Percentiles rank a stretch among this genome's conserved stretches.
Evolutionary conservation across 441 rosid genomes (phyloP).

Genomic region (Breynia disticha): DNA sequence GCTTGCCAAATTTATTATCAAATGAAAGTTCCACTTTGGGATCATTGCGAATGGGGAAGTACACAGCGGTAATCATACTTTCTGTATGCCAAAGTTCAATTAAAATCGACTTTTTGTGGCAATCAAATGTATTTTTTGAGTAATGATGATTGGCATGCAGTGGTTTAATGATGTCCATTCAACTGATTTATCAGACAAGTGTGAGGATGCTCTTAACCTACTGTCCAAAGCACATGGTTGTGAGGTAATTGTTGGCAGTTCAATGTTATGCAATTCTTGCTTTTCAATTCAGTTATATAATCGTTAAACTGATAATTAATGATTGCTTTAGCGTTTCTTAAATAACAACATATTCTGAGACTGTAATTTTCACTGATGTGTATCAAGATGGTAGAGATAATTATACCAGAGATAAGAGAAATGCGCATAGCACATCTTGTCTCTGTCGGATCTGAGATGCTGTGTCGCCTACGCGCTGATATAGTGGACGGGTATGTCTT

Average conservation of each 20-base stretch:
- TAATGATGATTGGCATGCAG: slow-evolving; percentile 32
- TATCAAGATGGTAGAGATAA: slow-evolving; percentile 61
- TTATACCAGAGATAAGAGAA: slow-evolving; percentile 75
- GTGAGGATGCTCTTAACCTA: slow-evolving; percentile 60
- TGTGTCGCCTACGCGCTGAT: slow-evolving; percentile 38
- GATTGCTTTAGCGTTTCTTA: background rate
- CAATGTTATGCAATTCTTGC: too few species aligned
- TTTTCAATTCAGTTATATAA: background rate
- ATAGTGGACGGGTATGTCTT: slow-evolving; percentile 56
- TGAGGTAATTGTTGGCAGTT: slow-evolving; percentile 35
- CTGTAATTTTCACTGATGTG: slow-evolving; percentile 11
- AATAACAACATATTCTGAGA: slow-evolving; percentile 1
- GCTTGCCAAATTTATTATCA: slow-evolving; percentile 56
- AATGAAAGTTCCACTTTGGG: slow-evolving; percentile 34
- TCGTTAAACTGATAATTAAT: background rate
- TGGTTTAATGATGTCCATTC: slow-evolving; percentile 88
- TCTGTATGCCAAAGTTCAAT: background rate
- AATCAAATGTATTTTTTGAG: slow-evolving; percentile 8
- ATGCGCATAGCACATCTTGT: slow-evolving; percentile 75
- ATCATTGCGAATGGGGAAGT: slow-evolving; percentile 68
- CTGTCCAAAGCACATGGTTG: slow-evolving; percentile 59
- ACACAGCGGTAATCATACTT: slow-evolving; percentile 39
- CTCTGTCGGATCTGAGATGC: slow-evolving; percentile 54
- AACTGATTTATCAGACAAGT: slow-evolving; percentile 60
- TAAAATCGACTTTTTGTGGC: too few species aligned